Base-by-base conservation (phyloP, 768 basidiomycete genomes). In the Lentinula lateritia region DNA sequence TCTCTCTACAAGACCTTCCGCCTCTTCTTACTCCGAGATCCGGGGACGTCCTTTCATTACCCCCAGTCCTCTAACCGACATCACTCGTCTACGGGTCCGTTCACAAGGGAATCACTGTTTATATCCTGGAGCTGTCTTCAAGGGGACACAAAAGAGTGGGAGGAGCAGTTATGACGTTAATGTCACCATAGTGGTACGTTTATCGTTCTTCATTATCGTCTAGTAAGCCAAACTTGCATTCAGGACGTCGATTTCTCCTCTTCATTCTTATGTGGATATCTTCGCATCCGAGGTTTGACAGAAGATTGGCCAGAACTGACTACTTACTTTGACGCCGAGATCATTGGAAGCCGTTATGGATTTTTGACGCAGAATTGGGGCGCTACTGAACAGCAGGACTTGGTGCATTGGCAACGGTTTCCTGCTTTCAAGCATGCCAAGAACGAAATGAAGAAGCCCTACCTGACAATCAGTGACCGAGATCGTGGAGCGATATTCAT, bases 301-400 rank as follows among this genome's bases (percentile, higher is more conserved):
- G 87, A 95, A 66, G 91, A 96, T 68, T 95, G 93, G 84, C 95
- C 95, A 15, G 92, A 95, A 72, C 83, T 98, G 45, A 97, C 95
- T 5, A 98, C 95, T 2, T 97, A 94, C 70, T 98, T 98, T 73
- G 93, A 95, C 69, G 95, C 95, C 52, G 93, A 98, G 73, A 93
- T 98, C 64, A 95, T 98, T 65, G 95, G 95, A 16, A 86, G 81
- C 62, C 85, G 91, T 20, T 87, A 94, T 71, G 96, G 95, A 9
- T 98, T 98, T 73, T 73, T 94, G 68, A 98, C 96, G 5, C 81
- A 86, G 67, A 87, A 90, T 62, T 95, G 91, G 89, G 94, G 94
- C 2, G 95, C 96, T 5, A 89, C 83, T 20, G 93, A 95, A 72
- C 83, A 88, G 63, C 92, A 95, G 68, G 96, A 98, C 71, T 82